These are phyloP conservation scores for Microcos paniculata DNA, from an alignment of 345 rosid genomes.

Conservation along the genomic window DNA sequence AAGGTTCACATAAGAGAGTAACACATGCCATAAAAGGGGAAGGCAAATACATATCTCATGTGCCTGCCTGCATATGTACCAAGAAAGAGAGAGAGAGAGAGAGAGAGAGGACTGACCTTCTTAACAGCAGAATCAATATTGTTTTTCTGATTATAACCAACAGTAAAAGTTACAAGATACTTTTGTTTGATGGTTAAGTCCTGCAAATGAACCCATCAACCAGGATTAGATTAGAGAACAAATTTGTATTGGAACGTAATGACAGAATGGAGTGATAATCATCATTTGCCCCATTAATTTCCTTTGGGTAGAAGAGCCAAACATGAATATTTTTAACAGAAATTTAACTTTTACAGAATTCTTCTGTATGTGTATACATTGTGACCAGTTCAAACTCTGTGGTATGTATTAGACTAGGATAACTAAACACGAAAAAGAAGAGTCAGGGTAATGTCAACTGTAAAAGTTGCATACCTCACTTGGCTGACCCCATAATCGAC, in stretches of 20 bases:
- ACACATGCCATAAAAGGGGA: background rate
- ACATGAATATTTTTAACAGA: background rate
- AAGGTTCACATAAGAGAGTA: background rate
- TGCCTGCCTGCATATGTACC: too few relatives aligned
- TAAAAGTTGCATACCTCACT: constrained; percentile 54
- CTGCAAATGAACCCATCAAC: constrained; percentile 53
- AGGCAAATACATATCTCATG: background rate
- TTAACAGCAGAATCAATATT: constrained; percentile 79
- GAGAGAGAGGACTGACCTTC: constrained; percentile 48
- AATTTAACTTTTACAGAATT: background rate
- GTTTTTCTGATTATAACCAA: constrained; percentile 73
- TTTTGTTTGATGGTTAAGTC: constrained; percentile 57
- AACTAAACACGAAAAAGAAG: background rate
- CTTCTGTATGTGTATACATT: background rate
- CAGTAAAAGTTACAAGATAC: constrained; percentile 91
- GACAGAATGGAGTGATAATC: background rate
- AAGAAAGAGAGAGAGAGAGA: constrained; percentile 8
- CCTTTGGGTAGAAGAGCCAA: background rate
- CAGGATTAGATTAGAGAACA: constrained; percentile 16
- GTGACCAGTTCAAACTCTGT: background rate
- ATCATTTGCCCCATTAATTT: background rate
- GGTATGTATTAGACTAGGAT: background rate
- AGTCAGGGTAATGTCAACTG: background rate
- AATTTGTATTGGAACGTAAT: constrained; percentile 9
- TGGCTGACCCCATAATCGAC: constrained; percentile 81